Evolutionary conservation across 495 filamentous ascomycete genomes (phyloP).

Genomic region (Trichoderma virens): DNA sequence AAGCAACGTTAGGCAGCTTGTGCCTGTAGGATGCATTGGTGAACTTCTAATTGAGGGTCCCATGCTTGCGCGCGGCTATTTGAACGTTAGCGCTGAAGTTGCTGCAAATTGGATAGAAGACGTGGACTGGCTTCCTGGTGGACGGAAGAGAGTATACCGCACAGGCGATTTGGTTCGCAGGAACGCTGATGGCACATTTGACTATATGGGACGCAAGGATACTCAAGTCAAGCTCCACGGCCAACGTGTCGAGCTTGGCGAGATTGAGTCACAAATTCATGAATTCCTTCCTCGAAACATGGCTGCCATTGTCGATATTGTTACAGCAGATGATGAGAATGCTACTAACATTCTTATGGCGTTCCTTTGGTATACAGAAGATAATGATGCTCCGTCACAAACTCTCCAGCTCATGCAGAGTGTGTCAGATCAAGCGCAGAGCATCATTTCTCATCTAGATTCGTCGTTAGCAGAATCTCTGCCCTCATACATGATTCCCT

Average conservation of each 20-base stretch:
- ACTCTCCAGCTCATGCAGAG: conserved; percentile 23
- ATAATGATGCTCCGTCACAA: background rate
- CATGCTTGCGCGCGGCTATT: conserved; percentile 32
- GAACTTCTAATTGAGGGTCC: conserved; percentile 47
- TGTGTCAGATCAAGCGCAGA: conserved; percentile 62
- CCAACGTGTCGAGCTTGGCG: conserved; percentile 24
- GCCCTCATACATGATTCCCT: conserved; percentile 23
- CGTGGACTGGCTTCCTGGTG: conserved; percentile 31
- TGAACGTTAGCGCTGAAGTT: conserved; percentile 17
- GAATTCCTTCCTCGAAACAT: conserved; percentile 15
- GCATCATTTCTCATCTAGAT: conserved; percentile 61
- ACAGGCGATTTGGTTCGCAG: conserved; percentile 45
- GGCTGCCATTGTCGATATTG: conserved; percentile 45
- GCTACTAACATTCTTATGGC: background rate
- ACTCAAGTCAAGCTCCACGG: conserved; percentile 24
- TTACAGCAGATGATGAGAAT: background rate
- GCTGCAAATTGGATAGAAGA: conserved; percentile 26
- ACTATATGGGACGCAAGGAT: conserved; percentile 19
- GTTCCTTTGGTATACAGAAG: conserved; percentile 2
- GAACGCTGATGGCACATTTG: conserved; percentile 19
- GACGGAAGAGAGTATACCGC: conserved; percentile 20
- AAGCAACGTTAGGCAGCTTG: conserved; percentile 30
- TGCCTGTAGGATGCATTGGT: conserved; percentile 50
- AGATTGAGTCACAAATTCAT: conserved; percentile 17
- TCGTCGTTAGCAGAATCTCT: conserved; percentile 46